phyloP scores from a whole-genome alignment of 257 asterid genomes.

The Voacanga thouarsii region DNA sequence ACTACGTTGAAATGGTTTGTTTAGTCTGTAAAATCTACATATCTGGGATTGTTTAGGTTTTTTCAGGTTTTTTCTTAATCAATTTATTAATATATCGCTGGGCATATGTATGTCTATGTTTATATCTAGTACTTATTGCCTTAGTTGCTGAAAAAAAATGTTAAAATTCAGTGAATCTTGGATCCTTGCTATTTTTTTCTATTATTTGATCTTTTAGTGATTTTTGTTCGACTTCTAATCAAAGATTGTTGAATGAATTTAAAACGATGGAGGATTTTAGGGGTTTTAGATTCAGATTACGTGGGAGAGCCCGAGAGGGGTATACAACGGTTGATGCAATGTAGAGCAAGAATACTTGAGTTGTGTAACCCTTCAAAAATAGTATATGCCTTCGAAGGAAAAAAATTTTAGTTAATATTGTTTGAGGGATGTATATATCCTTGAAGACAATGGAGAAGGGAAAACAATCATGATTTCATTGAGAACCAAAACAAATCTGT shows the following conservation, averaged over 20 bases:
- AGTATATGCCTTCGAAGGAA: neutral
- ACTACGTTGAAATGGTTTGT: neutral
- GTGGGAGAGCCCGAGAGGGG: neutral
- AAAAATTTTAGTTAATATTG: neutral
- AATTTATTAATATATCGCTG: neutral
- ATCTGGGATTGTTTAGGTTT: neutral
- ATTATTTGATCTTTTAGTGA: neutral
- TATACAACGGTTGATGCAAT: neutral
- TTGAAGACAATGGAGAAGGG: neutral
- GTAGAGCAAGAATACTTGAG: neutral
- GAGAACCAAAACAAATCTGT: neutral
- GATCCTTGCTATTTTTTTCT: neutral
- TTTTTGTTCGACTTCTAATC: neutral
- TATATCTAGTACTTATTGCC: neutral
- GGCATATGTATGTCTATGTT: neutral
- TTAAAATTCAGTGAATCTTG: neutral
- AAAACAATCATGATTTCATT: neutral
- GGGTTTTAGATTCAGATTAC: neutral
- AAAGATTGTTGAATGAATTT: neutral
- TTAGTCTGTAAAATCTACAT: neutral
- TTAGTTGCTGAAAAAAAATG: neutral
- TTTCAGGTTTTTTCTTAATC: neutral
- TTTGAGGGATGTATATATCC: neutral
- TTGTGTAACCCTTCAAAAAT: neutral
- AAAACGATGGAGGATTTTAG: neutral